Evolutionary conservation across 495 filamentous ascomycete species (phyloP).

Genomic region (Baudoinia panamericana): DNA sequence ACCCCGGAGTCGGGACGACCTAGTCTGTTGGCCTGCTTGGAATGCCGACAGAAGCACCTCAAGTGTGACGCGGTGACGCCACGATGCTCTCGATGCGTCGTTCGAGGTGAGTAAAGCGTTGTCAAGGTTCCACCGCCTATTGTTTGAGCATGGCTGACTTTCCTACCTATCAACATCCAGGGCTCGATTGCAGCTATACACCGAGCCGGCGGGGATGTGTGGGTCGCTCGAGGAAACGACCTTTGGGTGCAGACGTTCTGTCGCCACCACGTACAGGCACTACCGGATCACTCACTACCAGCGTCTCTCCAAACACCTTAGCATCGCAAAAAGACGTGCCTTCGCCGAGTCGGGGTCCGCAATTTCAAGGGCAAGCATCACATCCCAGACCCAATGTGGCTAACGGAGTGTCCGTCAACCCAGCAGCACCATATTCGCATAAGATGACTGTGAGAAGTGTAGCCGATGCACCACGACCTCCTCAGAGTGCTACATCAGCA

Average conservation of each 20-base stretch:
- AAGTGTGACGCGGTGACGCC: constrained; percentile 40
- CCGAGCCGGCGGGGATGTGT: neutral
- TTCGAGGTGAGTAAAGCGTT: constrained; percentile 33
- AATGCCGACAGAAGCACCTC: constrained; percentile 16
- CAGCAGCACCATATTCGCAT: neutral
- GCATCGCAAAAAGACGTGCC: too few relatives aligned
- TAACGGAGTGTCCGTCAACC: too few relatives aligned
- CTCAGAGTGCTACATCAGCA: neutral
- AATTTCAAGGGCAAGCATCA: too few relatives aligned
- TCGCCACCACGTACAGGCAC: neutral
- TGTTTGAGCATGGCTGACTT: constrained; percentile 38
- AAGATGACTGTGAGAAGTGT: neutral
- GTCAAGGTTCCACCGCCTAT: constrained; percentile 41
- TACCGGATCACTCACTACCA: too few relatives aligned
- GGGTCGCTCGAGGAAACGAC: neutral
- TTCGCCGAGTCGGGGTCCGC: too few relatives aligned
- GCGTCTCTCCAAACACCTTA: too few relatives aligned
- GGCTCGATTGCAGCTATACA: neutral
- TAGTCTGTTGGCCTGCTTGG: constrained; percentile 1
- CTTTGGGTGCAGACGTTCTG: neutral
- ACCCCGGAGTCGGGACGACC: too few relatives aligned
- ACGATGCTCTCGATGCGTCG: constrained; percentile 32
- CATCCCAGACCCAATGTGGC: too few relatives aligned
- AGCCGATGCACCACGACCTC: neutral
- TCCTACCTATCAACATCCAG: constrained; percentile 17